These are phyloP conservation scores for Phlebiopsis gigantea DNA, from an alignment of 768 basidiomycete species.

Conservation along the genomic window DNA sequence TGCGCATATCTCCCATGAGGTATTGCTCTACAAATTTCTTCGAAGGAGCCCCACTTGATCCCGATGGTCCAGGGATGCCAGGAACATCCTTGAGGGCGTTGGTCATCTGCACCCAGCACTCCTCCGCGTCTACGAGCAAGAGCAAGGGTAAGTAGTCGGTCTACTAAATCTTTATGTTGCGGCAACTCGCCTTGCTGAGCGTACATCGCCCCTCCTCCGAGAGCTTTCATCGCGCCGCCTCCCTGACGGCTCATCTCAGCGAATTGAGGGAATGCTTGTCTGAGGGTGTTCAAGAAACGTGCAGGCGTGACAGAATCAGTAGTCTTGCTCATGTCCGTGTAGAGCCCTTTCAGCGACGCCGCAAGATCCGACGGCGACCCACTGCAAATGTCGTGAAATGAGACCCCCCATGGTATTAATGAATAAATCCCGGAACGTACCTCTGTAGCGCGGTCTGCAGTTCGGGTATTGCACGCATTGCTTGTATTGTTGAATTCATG, in stretches of 20 bases:
- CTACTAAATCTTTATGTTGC: neutral
- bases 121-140: constrained; percentile 68
- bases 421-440: too few species aligned
- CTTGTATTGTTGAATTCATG: constrained; percentile 94
- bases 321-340: constrained; percentile 66
- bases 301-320: constrained; percentile 71
- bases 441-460: constrained; percentile 64
- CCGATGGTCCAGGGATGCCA: constrained; percentile 27
- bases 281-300: constrained; percentile 62
- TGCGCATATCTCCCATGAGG: constrained; percentile 71
- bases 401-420: neutral
- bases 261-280: constrained; percentile 86
- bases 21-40: constrained; percentile 71
- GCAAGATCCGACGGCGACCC: constrained; percentile 27
- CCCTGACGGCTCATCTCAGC: constrained; percentile 45
- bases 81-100: constrained; percentile 70
- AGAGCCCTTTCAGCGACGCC: constrained; percentile 62
- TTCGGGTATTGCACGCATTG: constrained; percentile 89
- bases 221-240: constrained; percentile 32
- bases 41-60: constrained; percentile 23
- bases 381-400: neutral
- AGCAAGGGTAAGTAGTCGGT: neutral
- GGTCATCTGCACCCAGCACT: constrained; percentile 77
- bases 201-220: constrained; percentile 41
- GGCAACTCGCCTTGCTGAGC: constrained; percentile 67